Base-by-base conservation (phyloP, 1,284 basidiomycete genomes). In the Microbotryum intermedium region DNA sequence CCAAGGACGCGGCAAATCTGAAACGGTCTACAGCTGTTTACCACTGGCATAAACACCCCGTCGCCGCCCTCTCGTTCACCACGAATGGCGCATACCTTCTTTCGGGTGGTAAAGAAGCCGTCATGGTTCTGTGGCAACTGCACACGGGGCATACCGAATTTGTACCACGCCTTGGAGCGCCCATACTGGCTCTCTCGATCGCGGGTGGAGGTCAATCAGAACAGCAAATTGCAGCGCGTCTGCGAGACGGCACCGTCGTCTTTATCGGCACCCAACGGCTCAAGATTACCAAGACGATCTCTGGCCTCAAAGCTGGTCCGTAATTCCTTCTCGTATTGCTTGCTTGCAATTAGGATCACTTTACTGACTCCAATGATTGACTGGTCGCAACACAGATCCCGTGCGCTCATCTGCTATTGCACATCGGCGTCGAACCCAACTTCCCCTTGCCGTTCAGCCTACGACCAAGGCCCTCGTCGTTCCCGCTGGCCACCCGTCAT, bases 11-110 rank as follows among this genome's bases (percentile, higher is more conserved):
- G 11, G 34, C 34, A 16, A 18, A 39, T 39, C 46, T n/a, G 34
- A 54, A 9, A 28, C 50, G 48, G 52, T 85, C 90, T 63, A 94
- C 91, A 1, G 87, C 89, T 1, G 83, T 85, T 6, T 77, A 97
- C 52, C 94, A 97, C 75, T 99, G 95, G 95, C 95, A 99, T 73
- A 87, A 94, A 0, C 93, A 98, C 73, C 83, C 90, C 6, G 90
- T 98, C n/a, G 84, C 87, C 2, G 87, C 88, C 2, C 76, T 99
- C 28, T 79, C 86, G 0, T 99, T 97, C 74, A 90, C 91, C 0
- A 76, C 85, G 2, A 93, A 93, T 67, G 95, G 95, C 16, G 87
- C 90, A 3, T 93, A 97, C 73, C 77, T 99, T 23, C 77, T 98
- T 51, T 95, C 90, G 57, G 95, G 92, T 67, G 95, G 95, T 49